Base-by-base conservation (phyloP, 148 eudicot species). In the Rhododendron williamsianum region DNA sequence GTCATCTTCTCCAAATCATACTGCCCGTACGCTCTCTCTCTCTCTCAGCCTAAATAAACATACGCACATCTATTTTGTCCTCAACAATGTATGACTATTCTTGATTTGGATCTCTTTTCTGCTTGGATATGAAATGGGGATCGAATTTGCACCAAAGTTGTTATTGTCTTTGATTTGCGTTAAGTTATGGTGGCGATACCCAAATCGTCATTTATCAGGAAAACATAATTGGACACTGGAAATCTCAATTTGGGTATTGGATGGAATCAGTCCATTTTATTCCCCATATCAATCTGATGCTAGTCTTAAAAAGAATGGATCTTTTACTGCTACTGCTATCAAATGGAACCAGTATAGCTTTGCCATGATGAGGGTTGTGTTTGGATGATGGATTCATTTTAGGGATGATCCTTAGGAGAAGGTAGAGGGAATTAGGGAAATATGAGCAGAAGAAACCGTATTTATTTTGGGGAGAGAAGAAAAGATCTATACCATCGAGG, bases 1-100 rank as follows among this genome's bases (percentile, higher is more conserved):
- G 84, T 86, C 73, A 81, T 86, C 56, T 86, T 86, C 87, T 81
- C 87, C 84, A 81, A 81, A 46, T 86, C 87, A 6, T 86, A 86
- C 48, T 86, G 84, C 87, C 87, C 84, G 87, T 86, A 81, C 23
- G 36, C 45, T 27, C 82, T 18, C 23, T 69, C 80, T 65, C 60
- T 27, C 35, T n/a, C 82, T 18, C 41, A 0, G 27, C n/a, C 65
- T 58, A 1, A 6, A 63, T n/a, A 18, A 1, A 60, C 25, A n/a
- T 10, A 0, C 5, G 10, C 27, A 25, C 72, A 25, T 1, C 38
- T n/a, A 7, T 18, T 12, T 30, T 21, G 16, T 5, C 9, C 8
- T 15, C 4, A 13, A 30, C 36, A 71, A 30, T 71, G 19, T 71
- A 12, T 71, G 76, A 33, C 18, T 71, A 33, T 30, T 30, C 76